Evolutionary conservation across 495 filamentous ascomycete genomes (phyloP), one percentile per base, ranked within the genome.

Genomic region (Penicillium subrubescens): DNA sequence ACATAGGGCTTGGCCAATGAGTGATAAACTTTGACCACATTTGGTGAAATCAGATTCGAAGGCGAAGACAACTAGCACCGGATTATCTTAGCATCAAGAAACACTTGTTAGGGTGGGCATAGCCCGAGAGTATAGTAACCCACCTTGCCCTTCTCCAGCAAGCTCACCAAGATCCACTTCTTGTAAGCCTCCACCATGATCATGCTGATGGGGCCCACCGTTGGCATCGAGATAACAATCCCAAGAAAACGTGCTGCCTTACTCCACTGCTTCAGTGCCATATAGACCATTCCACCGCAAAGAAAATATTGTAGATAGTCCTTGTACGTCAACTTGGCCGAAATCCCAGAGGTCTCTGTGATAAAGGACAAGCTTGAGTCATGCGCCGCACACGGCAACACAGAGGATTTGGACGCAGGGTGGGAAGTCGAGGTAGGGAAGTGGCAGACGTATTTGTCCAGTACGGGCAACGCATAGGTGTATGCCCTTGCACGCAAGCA

Each of bases 121-220:
- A 29, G 33, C 14, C 35, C 15, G 17, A 11, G 27, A 17, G 6
- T 63, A 39, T 67, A 23, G 11, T 25, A 72, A 73, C 66, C 77
- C 68, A 89, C 84, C 76, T 85, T 89, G 70, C 94, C 94, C 46
- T 88, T 78, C 21, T 83, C 79, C 11, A 98, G 80, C 41, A 97
- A 77, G 39, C 87, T 85, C 5, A 94, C 84, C n/a, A 99, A 78
- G 10, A 95, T 75, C 90, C 92, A 97, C 78, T 96, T 97, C 74
- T 94, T 96, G 81, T 96, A 96, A 15, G 92, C 92, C 68, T 97
- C 93, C 2, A 91, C 82, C 89, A 93, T 92, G 33, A 95, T 83
- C 75, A 87, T 89, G 76, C 88, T 94, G 21, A 85, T 81, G 14
- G 82, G 75, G 25, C 76, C 81, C 15, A 75, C 77, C 1, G 84